Evolutionary conservation across 1,284 basidiomycete species (phyloP).

Genomic region (Marasmius sp.): DNA sequence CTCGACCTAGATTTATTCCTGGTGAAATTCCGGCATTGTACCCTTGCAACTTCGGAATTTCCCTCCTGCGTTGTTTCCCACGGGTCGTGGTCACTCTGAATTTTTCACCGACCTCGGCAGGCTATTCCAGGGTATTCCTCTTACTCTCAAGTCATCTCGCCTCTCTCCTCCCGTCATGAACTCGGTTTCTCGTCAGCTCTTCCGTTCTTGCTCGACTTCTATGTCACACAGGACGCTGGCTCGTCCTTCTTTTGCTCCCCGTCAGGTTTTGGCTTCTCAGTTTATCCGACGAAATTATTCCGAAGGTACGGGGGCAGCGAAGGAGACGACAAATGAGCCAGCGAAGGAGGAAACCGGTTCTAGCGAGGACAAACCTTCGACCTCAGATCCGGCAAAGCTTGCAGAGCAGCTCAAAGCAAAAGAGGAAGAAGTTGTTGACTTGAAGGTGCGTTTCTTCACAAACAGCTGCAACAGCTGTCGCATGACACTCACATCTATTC

Average conservation of each 20-base stretch:
- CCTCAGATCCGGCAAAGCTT: constrained; percentile 27
- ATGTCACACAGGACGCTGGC: constrained; percentile 46
- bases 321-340: constrained; percentile 28
- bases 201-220: constrained; percentile 58
- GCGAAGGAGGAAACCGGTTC: constrained; percentile 24
- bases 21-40: neutral
- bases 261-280: constrained; percentile 22
- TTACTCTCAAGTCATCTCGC: constrained; percentile 5
- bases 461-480: neutral
- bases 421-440: constrained; percentile 70
- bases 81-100: neutral
- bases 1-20: neutral
- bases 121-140: neutral
- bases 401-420: constrained; percentile 68
- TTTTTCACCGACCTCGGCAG: neutral
- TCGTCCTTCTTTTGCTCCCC: constrained; percentile 34
- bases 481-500: neutral
- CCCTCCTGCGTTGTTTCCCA: neutral
- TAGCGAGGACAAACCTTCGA: neutral
- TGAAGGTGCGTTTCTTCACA: constrained; percentile 56
- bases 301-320: constrained; percentile 40
- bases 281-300: constrained; percentile 48
- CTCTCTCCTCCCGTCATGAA: constrained; percentile 39
- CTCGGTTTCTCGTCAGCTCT: constrained; percentile 45
- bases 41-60: neutral